A percentile compares a stretch with the other conserved stretches of the same genome.
These are phyloP conservation scores for Diversispora epigaea DNA, from an alignment of 192 early-diverging fungal species.

Conservation along the genomic window DNA sequence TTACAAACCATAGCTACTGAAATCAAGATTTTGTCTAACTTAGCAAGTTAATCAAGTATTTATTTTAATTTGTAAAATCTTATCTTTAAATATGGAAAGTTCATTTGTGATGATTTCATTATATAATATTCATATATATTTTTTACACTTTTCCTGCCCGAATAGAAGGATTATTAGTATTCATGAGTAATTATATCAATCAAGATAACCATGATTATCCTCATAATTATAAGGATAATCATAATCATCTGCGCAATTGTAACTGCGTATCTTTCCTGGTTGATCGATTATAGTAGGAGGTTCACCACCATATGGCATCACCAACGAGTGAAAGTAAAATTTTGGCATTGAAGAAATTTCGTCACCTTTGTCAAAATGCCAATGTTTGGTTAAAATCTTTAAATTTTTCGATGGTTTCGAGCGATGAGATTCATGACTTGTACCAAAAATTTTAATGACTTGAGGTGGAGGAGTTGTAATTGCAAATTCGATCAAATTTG, in stretches of 20 bases:
- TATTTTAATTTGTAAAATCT: too few relatives aligned
- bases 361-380: constrained; percentile 21
- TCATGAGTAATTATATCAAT: too few relatives aligned
- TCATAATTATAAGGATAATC: too few relatives aligned
- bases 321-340: constrained; percentile 11
- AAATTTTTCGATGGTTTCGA: constrained; percentile 25
- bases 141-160: too few relatives aligned
- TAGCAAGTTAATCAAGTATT: too few relatives aligned
- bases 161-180: too few relatives aligned
- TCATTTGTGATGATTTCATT: too few relatives aligned
- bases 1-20: too few relatives aligned
- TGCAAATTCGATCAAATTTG: constrained; percentile 29
- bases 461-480: constrained; percentile 5
- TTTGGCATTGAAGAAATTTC: constrained; percentile 12
- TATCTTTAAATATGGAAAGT: too few relatives aligned
- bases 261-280: background rate
- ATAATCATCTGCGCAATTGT: background rate
- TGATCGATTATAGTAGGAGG: background rate
- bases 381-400: constrained; percentile 24
- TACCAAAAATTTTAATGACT: constrained; percentile 3
- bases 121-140: too few relatives aligned
- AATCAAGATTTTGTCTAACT: too few relatives aligned
- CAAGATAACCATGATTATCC: too few relatives aligned
- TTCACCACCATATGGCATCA: background rate
- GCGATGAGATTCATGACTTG: background rate